Evolutionary conservation across 2,329 filamentous ascomycete genomes (phyloP).

Genomic region (Calonectria hongkongensis): DNA sequence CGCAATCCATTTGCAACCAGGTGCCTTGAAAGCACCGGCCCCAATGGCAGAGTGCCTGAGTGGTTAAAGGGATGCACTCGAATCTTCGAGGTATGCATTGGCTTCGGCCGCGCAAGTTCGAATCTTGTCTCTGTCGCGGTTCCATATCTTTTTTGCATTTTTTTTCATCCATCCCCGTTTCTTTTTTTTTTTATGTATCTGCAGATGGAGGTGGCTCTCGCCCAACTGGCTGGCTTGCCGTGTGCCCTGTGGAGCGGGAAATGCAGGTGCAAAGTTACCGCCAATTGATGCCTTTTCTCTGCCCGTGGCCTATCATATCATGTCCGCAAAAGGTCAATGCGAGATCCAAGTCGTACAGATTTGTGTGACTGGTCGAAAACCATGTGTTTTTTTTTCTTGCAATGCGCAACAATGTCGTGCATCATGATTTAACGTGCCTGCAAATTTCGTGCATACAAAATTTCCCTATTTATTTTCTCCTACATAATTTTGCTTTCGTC

Average conservation of each 20-base stretch:
- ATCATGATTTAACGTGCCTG: neutral
- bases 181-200: neutral
- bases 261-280: constrained; percentile 1
- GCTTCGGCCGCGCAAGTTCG: constrained; percentile 48
- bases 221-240: neutral
- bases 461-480: neutral
- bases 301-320: neutral
- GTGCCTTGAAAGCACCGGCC: constrained; percentile 5
- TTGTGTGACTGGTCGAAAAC: neutral
- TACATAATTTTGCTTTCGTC: neutral
- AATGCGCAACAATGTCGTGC: neutral
- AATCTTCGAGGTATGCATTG: constrained; percentile 38
- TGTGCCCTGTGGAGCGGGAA: neutral
- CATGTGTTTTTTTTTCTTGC: too few relatives aligned
- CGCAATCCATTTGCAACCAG: neutral
- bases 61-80: constrained; percentile 47
- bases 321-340: neutral
- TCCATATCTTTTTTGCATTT: constrained; percentile 18
- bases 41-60: constrained; percentile 44
- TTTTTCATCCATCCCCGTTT: neutral
- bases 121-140: constrained; percentile 46
- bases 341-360: too few relatives aligned
- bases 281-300: neutral
- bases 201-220: too few relatives aligned
- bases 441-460: neutral